These are phyloP conservation scores for Cercospora zeae-maydis DNA, from an alignment of 2,329 filamentous ascomycete species.

Conservation along the genomic window DNA sequence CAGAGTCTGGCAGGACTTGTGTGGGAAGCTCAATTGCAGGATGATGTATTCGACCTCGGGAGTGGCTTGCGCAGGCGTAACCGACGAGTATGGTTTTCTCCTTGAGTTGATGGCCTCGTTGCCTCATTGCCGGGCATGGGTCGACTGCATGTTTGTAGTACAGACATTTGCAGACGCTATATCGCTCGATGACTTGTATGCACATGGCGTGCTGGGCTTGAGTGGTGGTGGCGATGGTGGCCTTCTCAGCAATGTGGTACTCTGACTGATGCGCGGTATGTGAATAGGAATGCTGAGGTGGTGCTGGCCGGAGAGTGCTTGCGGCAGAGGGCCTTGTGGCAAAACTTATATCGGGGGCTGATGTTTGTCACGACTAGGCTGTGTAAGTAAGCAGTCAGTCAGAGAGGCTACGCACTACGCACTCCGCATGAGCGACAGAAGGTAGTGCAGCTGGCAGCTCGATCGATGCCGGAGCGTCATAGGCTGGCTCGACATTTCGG, in stretches of 20 bases:
- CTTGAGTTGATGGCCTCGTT: conserved; percentile 67
- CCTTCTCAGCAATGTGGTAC: neutral
- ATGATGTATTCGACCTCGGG: neutral
- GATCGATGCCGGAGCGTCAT: conserved; percentile 4
- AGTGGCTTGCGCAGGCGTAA: conserved; percentile 60
- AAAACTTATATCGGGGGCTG: neutral
- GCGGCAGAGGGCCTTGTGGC: conserved; percentile 1
- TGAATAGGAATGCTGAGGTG: neutral
- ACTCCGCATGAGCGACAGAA: conserved; percentile 5
- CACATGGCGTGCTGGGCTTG: conserved; percentile 61
- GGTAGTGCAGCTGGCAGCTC: neutral
- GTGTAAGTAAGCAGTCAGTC: conserved; percentile 7
- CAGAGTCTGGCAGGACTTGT: conserved; percentile 23
- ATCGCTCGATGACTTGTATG: conserved; percentile 80
- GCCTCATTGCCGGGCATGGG: conserved; percentile 71
- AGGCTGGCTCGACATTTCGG: conserved; percentile 6
- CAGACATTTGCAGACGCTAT: conserved; percentile 79
- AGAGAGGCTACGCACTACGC: neutral
- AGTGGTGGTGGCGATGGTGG: neutral
- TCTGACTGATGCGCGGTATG: neutral
- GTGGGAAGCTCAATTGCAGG: neutral
- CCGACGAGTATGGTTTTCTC: conserved; percentile 78
- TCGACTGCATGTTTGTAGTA: conserved; percentile 87
- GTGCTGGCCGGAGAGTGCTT: neutral
- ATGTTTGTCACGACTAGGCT: neutral